Conservation (phyloP, 495 filamentous ascomycete species). For the Achaetomiella virescens region DNA sequence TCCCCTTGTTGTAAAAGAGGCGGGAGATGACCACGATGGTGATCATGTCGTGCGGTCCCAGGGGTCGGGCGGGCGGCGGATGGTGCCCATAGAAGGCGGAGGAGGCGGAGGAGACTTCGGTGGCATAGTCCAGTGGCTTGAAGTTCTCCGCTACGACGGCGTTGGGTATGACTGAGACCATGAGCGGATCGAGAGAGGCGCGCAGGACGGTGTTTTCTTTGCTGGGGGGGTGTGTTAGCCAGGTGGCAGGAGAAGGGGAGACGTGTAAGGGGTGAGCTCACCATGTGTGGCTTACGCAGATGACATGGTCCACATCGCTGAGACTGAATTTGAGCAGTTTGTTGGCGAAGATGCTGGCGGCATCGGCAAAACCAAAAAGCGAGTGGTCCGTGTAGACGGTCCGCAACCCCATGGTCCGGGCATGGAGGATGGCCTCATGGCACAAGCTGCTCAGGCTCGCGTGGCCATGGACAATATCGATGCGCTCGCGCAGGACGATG, state of each 20-base stretch:
- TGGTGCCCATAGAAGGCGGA: constrained; percentile 2
- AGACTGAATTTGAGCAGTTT: constrained; percentile 93
- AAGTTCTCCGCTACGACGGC: constrained; percentile 97
- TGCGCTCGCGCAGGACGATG: constrained; percentile 85
- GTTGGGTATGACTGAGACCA: constrained; percentile 97
- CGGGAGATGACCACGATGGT: constrained; percentile 96
- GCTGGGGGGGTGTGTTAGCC: constrained; percentile 39
- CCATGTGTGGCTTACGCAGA: constrained; percentile 98
- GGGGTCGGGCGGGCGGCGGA: constrained; percentile 39
- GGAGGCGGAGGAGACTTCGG: constrained; percentile 19
- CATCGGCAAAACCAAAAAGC: constrained; percentile 96
- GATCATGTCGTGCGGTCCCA: constrained; percentile 78
- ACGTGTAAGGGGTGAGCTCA: constrained; percentile 32
- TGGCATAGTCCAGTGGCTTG: constrained; percentile 53
- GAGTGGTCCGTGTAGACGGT: constrained; percentile 98
- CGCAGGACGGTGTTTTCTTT: constrained; percentile 97
- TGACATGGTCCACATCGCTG: constrained; percentile 96
- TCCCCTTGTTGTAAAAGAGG: constrained; percentile 98
- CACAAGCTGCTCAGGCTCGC: constrained; percentile 86
- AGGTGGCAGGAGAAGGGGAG: neutral
- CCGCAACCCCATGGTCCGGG: constrained; percentile 88
- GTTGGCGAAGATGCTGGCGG: constrained; percentile 91
- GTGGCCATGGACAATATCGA: constrained; percentile 97
- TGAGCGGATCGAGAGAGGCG: constrained; percentile 88
- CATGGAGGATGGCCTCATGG: constrained; percentile 92